Base-by-base conservation (phyloP, 768 basidiomycete species). In the Coprinopsis sp. region DNA sequence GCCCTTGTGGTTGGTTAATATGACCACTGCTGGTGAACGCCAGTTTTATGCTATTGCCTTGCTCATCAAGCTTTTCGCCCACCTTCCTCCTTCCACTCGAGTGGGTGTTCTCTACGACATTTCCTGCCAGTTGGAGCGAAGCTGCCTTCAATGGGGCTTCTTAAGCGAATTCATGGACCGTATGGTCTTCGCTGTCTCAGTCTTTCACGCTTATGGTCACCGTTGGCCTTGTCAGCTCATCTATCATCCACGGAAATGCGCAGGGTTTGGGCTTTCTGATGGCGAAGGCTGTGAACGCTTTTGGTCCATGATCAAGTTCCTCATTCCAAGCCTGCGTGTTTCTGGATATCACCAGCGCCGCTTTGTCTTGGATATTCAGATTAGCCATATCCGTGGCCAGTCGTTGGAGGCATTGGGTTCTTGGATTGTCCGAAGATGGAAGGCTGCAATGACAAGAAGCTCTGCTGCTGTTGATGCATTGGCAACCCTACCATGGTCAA, bases 121-220 rank as follows among this genome's bases (percentile, higher is more conserved):
- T 19, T 66, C 58, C 0, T 74, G 71, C 47, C 58, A 62, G n/a
- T 40, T 70, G 2, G 49, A 67, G 3, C 54, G 58, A 10, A 59
- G 57, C 29, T 60, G 55, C 19, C 25, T 51, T 3, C 62, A 58
- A 33, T 59, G 57, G 52, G 54, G 54, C 4, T 65, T 68, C 44
- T 28, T 66, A 1, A 36, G 50, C 1, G 46, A 56, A 2, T 51
- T 61, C 18, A 33, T 60, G 2, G n/a, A 49, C 5, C 53, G 61
- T 0, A 42, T 71, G 3, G 18, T 36, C 1, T 70, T 63, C 37
- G 62, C 56, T 2, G 61, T 65, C 1, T 61, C 66, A 1, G 64
- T 68, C 1, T 67, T 72, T 50, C 69, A 73, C 58, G 65, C 65
- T 0, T 71, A 65, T 47, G 65, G 68, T 1, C 71, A 72, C 45